Base-by-base conservation (phyloP, 768 basidiomycete species). In the Lactifluus subvellereus region DNA sequence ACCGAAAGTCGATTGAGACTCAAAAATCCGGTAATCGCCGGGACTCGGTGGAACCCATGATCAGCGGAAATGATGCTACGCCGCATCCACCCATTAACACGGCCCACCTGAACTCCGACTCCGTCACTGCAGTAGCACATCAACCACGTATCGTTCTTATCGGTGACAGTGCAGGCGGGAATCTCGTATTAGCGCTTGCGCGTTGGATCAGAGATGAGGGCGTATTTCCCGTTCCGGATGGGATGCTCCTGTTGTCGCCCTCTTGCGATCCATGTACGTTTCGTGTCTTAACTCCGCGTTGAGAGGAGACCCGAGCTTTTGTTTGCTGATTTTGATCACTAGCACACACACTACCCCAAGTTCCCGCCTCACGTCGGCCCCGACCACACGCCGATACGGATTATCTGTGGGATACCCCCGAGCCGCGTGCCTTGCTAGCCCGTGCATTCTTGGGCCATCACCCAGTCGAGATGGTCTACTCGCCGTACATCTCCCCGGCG, bases 161-260 rank as follows among this genome's bases (percentile, higher is more conserved):
- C 40, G 82, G 81, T n/a, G 82, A 82, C 62, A 80, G 80, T 62
- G 80, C 82, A 0, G 82, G 82, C 13, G 82, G 82, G 6, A 82
- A 82, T 63, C 74, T 83, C 1, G 80, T 78, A 1, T 75, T 83
- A 9, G 77, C 80, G 11, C 74, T 82, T 3, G 74, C 80, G 7
- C 77, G 81, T 45, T 83, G 81, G 81, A 71, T 83, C n/a, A 73
- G 81, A 33, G 81, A 82, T 60, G 80, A 83, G 67, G 76, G 74
- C 9, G 66, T 74, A 14, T 69, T 83, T 0, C 79, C 78, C 6
- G 71, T 73, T 42, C 81, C 81, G 0, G 73, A 80, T 58, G 81
- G 78, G 2, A 70, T 83, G 22, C 70, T 82, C 4, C 70, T 82
- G 6, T 74, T 82, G 16, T 82, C 81, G 5, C 75, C 74, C 0